Evolutionary conservation across 73 alveolate genomes (phyloP), one percentile per base, ranked within the genome.

Genomic region (Symbiodinium pilosum): DNA sequence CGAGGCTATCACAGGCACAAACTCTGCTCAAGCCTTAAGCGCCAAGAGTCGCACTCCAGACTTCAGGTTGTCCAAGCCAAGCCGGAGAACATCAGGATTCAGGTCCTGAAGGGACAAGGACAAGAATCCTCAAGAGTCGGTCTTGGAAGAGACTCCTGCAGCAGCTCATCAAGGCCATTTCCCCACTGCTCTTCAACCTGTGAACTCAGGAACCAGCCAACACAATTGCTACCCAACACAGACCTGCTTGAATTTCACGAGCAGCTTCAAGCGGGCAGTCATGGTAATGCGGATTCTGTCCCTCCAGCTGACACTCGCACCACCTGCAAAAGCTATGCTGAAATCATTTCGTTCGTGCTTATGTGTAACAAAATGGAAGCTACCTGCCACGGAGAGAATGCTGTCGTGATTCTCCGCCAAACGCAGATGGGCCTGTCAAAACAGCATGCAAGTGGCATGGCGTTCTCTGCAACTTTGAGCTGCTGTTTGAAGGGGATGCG

Each of bases 151-250:
- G 56, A 26, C 38, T 68, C 95, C 81, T 91, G 77, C n/a, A 91
- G 97, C 89, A 91, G 89, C 77, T 91, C 97, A 4, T 91, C 81
- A 32, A 91, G 81, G 44, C 75, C 97, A 26, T 88, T 68, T 28
- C 97, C 97, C 97, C 97, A 91, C 39, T 71, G 88, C 68, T 91
- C 97, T 43, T 91, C 97, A 51, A 91, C 97, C 97, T 91, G 28
- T 59, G 77, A 28, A 59, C 30, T 59, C 34, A 14, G 21, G 38
- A 28, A 20, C 77, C 8, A 20, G 69, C 20, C 20, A 20, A 16
- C 30, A 8, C 77, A 14, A 59, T 16, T 4, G 77, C 77, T 16
- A 20, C 43, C n/a, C 24, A 43, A 34, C 41, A 75, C 12, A 16
- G 42, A 71, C 97, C 97, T 91, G 97, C 52, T 91, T 91, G 97